phyloP scores from a whole-genome alignment of 2,329 filamentous ascomycete genomes.

The Acephala macrosclerotiorum region DNA sequence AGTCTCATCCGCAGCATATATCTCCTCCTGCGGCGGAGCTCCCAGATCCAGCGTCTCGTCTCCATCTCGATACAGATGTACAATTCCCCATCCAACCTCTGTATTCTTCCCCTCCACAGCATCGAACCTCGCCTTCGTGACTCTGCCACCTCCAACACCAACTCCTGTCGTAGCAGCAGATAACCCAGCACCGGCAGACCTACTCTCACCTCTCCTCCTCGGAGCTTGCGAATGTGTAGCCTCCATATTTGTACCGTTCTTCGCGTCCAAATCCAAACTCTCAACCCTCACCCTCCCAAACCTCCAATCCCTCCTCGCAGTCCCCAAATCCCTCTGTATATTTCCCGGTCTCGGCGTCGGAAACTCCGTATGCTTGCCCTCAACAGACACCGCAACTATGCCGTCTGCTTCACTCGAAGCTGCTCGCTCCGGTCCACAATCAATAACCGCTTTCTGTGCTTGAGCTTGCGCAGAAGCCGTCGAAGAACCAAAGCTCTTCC shows the following conservation, averaged over 20 bases:
- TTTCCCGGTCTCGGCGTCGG: constrained; percentile 25
- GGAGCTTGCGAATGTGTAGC: constrained; percentile 48
- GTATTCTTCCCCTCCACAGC: constrained; percentile 74
- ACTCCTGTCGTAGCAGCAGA: constrained; percentile 54
- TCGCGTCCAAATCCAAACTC: constrained; percentile 75
- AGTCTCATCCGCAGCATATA: constrained; percentile 28
- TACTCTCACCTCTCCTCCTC: constrained; percentile 50
- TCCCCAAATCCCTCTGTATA: constrained; percentile 43
- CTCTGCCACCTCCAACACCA: constrained; percentile 58
- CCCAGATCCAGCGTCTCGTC: constrained; percentile 73
- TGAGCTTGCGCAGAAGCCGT: not conserved
- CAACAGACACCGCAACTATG: constrained; percentile 14
- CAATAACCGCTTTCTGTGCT: constrained; percentile 29
- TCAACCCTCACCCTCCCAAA: constrained; percentile 82
- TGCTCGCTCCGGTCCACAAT: constrained; percentile 44
- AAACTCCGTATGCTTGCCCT: constrained; percentile 21
- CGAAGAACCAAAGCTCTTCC: not conserved
- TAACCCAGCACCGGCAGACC: constrained; percentile 31
- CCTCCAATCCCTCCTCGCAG: constrained; percentile 74
- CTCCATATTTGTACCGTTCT: constrained; percentile 2
- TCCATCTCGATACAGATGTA: constrained; percentile 90
- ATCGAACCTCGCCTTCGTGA: constrained; percentile 83
- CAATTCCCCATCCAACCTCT: constrained; percentile 88
- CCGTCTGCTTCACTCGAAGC: constrained; percentile 15
- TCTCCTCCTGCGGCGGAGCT: constrained; percentile 45